A percentile compares a stretch with the other conserved stretches of the same genome.
phyloP scores from a whole-genome alignment of 2,329 filamentous ascomycete genomes.

The Didymella segeticola region DNA sequence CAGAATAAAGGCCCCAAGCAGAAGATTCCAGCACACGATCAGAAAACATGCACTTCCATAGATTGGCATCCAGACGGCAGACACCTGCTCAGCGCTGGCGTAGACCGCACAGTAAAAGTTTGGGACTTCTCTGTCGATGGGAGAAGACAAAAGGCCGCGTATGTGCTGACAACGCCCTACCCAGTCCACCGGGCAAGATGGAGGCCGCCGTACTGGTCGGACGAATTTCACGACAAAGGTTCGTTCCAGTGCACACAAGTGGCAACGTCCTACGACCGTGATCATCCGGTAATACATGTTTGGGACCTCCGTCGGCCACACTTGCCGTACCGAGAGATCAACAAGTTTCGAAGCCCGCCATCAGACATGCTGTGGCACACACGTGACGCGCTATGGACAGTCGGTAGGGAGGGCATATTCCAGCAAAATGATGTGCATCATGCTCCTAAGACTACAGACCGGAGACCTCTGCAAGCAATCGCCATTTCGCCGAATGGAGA shows the following conservation, averaged over 20 bases:
- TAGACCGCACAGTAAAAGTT: constrained; percentile 67
- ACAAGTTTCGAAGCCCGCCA: constrained; percentile 61
- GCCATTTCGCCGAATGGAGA: constrained; percentile 65
- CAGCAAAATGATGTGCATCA: constrained; percentile 68
- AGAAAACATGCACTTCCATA: constrained; percentile 64
- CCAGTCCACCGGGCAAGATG: constrained; percentile 68
- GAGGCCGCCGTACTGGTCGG: constrained; percentile 65
- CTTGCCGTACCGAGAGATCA: constrained; percentile 68
- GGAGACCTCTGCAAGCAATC: constrained; percentile 63
- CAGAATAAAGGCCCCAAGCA: constrained; percentile 63
- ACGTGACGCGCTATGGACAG: constrained; percentile 69
- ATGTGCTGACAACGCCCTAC: constrained; percentile 66
- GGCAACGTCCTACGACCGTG: constrained; percentile 67
- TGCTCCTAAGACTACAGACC: constrained; percentile 64
- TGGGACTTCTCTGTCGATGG: constrained; percentile 67
- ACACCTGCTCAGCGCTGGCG: constrained; percentile 67
- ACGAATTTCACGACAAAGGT: constrained; percentile 58
- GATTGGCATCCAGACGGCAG: constrained; percentile 74
- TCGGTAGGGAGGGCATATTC: constrained; percentile 66
- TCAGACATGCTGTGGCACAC: constrained; percentile 70
- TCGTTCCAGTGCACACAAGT: constrained; percentile 68
- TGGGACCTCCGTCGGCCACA: constrained; percentile 70
- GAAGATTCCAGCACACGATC: constrained; percentile 67
- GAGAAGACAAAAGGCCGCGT: constrained; percentile 64
- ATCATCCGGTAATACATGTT: constrained; percentile 66